Conservation (phyloP, 164 flowering plant genomes). For the Berberis thunbergii region DNA sequence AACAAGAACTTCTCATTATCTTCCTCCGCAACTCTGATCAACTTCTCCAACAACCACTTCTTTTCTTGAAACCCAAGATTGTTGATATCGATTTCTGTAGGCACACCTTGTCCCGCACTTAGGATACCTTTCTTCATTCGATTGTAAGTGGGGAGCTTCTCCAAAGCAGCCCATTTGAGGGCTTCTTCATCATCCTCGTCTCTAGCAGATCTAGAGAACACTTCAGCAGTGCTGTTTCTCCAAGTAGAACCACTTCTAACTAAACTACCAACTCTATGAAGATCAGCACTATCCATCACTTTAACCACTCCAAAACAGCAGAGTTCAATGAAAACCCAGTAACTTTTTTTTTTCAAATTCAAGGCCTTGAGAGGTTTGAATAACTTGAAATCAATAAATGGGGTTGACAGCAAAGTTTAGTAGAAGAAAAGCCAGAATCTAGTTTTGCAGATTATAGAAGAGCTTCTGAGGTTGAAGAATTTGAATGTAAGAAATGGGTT, state of each 20-base stretch:
- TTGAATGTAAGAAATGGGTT: too few species aligned
- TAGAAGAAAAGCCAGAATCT: too few species aligned
- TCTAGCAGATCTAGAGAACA: conserved; percentile 27
- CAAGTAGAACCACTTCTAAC: conserved; percentile 20
- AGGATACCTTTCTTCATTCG: conserved; percentile 37
- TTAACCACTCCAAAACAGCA: background rate
- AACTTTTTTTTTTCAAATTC: too few species aligned
- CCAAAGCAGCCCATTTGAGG: conserved; percentile 47
- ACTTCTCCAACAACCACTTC: conserved; percentile 39
- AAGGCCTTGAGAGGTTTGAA: too few species aligned
- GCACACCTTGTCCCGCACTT: conserved; percentile 14
- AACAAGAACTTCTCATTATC: conserved; percentile 61
- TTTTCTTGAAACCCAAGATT: conserved; percentile 33
- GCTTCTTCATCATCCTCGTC: conserved; percentile 45
- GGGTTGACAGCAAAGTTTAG: too few species aligned
- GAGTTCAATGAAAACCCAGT: background rate
- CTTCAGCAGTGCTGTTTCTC: conserved; percentile 20
- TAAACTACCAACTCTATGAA: conserved; percentile 17
- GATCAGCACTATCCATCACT: conserved; percentile 16
- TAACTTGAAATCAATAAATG: too few species aligned
- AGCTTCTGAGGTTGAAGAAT: too few species aligned
- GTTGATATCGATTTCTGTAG: conserved; percentile 25
- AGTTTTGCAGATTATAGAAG: too few species aligned
- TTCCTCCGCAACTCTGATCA: conserved; percentile 48
- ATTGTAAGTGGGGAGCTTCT: conserved; percentile 37